These are phyloP conservation scores for Penicillium sp. DNA, from an alignment of 2,329 filamentous ascomycete species.

Conservation along the genomic window DNA sequence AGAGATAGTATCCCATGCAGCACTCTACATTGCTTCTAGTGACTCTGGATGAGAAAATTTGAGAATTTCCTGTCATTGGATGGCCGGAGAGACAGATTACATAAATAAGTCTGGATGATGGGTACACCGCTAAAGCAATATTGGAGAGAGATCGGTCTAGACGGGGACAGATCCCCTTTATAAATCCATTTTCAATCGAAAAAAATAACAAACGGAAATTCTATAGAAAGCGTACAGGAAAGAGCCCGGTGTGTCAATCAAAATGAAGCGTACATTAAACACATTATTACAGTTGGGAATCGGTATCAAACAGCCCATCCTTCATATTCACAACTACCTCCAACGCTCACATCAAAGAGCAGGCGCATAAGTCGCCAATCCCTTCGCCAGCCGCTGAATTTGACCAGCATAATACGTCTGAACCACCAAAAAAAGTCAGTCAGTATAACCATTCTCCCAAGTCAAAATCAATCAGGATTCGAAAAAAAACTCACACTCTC, in stretches of 20 bases:
- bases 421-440: constrained; percentile 3
- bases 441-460: constrained; percentile 12
- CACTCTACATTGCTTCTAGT: not conserved
- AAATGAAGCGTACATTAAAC: not conserved
- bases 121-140: not conserved
- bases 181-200: not conserved
- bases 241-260: not conserved
- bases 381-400: constrained; percentile 27
- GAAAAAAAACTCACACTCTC: constrained; percentile 33
- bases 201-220: not conserved
- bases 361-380: constrained; percentile 23
- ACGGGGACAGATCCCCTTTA: not conserved
- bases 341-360: constrained; percentile 12
- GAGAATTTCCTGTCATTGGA: not conserved
- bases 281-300: not conserved
- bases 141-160: not conserved
- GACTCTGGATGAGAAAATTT: not conserved
- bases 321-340: not conserved
- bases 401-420: constrained; percentile 27
- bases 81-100: not conserved
- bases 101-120: not conserved
- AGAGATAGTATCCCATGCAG: not conserved
- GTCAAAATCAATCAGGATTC: not conserved
- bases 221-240: not conserved
- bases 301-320: not conserved